Base-by-base conservation (phyloP, 345 rosid genomes). In the Arabis alpina region DNA sequence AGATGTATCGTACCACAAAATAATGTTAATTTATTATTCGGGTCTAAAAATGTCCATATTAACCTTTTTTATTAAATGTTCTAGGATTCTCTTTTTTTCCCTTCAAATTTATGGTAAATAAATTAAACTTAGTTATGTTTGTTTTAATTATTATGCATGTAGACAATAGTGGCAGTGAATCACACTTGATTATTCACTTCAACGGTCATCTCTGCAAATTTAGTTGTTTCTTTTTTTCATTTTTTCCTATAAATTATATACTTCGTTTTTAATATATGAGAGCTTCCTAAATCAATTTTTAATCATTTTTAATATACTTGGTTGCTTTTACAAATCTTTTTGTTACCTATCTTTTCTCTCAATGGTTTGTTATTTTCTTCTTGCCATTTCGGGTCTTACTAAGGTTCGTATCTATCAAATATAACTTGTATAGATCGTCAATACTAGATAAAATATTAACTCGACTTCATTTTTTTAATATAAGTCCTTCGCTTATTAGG, bases 161-260 rank as follows among this genome's bases (percentile, higher is more conserved):
- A 34, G 37, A 37, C 25, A 50, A 67, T 50, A 19, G 42, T 74
- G 37, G 39, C 77, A 59, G 66, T 65, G 49, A 74, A 52, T 61
- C 32, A 54, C 65, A 61, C 12, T 61, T 61, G 60, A 63, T 69
- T 69, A 63, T 69, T 69, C 55, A 63, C 61, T 63, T 62, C 71
- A 76, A 76, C 79, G 79, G 75, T 76, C 75, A 63, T 67, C 52
- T 60, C n/a, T 74, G 49, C 55, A 34, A 24, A 19, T 19, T 19
- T 19, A 19, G 23, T 19, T 19, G 23, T 19, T 19, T 19, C 23
- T 66, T 66, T 30, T 54, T 55, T 30, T 19, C 14, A 19, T 5
- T 64, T 1, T 16, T 66, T 25, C 50, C 10, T 41, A 34, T 39
- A 65, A 19, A 41, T 24, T 6, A 55, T 16, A 32, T 32, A 6